Conservation (phyloP, 441 rosid species). For the Pelargonium myrrhifolium region DNA sequence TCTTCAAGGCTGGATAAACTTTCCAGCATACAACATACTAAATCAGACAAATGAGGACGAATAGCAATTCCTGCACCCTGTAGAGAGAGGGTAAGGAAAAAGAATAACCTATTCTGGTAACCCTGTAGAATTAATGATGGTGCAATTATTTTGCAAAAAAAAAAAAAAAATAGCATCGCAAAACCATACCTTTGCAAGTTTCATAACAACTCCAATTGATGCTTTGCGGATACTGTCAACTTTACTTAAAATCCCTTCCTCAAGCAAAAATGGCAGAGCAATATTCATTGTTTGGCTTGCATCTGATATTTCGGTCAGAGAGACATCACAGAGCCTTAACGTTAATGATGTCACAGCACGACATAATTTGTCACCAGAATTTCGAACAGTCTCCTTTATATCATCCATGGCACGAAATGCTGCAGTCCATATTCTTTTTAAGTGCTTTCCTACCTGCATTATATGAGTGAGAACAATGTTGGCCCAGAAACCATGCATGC, state of each 20-base stretch:
- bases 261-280: conserved; percentile 80
- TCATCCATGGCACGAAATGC: conserved; percentile 99
- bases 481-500: background rate
- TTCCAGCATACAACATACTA: conserved; percentile 98
- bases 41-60: conserved; percentile 84
- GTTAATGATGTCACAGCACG: conserved; percentile 73
- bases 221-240: conserved; percentile 83
- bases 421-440: conserved; percentile 73
- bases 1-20: conserved; percentile 98
- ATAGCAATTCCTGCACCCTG: conserved; percentile 94
- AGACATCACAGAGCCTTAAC: conserved; percentile 79
- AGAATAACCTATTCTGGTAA: background rate
- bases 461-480: conserved; percentile 11
- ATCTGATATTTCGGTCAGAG: conserved; percentile 73
- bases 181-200: conserved; percentile 77
- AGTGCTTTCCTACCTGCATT: conserved; percentile 62
- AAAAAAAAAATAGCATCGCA: conserved; percentile 15
- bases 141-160: conserved; percentile 11
- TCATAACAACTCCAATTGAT: conserved; percentile 93
- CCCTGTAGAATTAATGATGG: background rate
- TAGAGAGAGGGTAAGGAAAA: conserved; percentile 9
- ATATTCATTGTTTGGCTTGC: conserved; percentile 73
- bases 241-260: conserved; percentile 90
- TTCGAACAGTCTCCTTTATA: conserved; percentile 96
- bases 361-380: conserved; percentile 88